These are phyloP conservation scores for Teratosphaeria viscida DNA, from an alignment of 2,329 filamentous ascomycete genomes.

Conservation along the genomic window DNA sequence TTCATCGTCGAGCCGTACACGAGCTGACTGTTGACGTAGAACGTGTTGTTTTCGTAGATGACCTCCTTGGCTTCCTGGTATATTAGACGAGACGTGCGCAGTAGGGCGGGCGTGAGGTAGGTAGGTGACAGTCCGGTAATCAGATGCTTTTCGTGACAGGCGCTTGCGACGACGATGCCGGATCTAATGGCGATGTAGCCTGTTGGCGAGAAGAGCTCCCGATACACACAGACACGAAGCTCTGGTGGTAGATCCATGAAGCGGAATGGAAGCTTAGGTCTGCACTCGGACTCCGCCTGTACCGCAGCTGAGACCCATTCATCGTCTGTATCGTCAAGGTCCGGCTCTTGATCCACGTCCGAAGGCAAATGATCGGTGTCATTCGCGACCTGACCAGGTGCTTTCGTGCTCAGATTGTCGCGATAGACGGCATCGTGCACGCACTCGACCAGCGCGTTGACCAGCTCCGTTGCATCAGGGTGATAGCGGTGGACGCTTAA, in stretches of 20 bases:
- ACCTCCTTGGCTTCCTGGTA: constrained; percentile 26
- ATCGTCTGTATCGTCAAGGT: not conserved
- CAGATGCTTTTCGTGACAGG: not conserved
- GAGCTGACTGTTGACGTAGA: constrained; percentile 17
- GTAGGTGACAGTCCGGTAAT: not conserved
- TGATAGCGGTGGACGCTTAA: not conserved
- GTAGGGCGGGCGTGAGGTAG: constrained; percentile 11
- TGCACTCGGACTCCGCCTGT: not conserved
- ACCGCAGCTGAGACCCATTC: not conserved
- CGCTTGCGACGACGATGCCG: constrained; percentile 20
- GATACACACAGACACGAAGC: constrained; percentile 10
- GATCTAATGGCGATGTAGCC: constrained; percentile 3
- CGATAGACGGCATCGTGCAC: not conserved
- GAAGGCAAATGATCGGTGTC: not conserved
- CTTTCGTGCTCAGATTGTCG: not conserved
- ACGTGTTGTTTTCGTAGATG: constrained; percentile 27
- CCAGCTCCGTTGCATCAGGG: not conserved
- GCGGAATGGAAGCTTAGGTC: constrained; percentile 4
- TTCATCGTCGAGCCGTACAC: not conserved
- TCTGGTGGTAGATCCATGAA: constrained; percentile 12
- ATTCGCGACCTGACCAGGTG: not conserved
- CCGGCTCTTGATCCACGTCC: not conserved
- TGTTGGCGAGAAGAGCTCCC: constrained; percentile 8
- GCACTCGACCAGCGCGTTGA: not conserved
- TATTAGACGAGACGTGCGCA: constrained; percentile 26